Percentiles rank a stretch among this genome's conserved stretches.
Evolutionary conservation across 2,329 filamentous ascomycete species (phyloP).

Genomic region (Nakataea oryzae): DNA sequence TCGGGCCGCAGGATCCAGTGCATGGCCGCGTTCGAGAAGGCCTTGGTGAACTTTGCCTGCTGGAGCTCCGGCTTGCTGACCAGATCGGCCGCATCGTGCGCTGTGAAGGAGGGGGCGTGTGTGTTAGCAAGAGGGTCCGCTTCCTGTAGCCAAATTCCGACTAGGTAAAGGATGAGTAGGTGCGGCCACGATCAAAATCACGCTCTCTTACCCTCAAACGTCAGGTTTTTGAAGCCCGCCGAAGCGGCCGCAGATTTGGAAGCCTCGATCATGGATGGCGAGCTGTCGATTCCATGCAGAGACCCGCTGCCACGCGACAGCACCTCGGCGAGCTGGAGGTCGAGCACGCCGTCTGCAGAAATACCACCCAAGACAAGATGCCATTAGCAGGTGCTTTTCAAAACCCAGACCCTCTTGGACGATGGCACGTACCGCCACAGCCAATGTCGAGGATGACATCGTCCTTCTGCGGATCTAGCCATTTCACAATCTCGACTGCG

Average conservation of each 20-base stretch:
- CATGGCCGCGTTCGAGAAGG: conserved; percentile 57
- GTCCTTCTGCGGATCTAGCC: conserved; percentile 46
- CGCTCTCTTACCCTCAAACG: conserved; percentile 30
- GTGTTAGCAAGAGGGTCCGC: not conserved
- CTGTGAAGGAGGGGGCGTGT: conserved; percentile 11
- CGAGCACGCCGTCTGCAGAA: conserved; percentile 44
- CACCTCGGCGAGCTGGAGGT: conserved; percentile 38
- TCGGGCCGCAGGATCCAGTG: conserved; percentile 51
- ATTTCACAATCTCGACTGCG: conserved; percentile 44
- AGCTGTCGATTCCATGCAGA: conserved; percentile 49
- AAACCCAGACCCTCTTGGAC: not conserved
- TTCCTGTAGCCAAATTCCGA: too few relatives aligned
- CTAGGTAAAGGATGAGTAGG: too few relatives aligned
- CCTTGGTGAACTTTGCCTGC: conserved; percentile 34
- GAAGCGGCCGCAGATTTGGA: conserved; percentile 29
- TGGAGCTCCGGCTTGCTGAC: conserved; percentile 22
- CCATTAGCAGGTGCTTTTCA: not conserved
- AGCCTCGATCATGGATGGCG: conserved; percentile 45
- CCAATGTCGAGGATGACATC: conserved; percentile 53
- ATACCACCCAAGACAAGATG: not conserved
- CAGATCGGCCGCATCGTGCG: conserved; percentile 34
- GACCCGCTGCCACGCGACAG: conserved; percentile 32
- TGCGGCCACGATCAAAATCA: too few relatives aligned
- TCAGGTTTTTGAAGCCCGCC: conserved; percentile 22
- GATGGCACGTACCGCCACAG: conserved; percentile 41